Evolutionary conservation across 108 stramenopile genomes (phyloP), one percentile per base, ranked within the genome.

Genomic region (Nitzschia putrida): DNA sequence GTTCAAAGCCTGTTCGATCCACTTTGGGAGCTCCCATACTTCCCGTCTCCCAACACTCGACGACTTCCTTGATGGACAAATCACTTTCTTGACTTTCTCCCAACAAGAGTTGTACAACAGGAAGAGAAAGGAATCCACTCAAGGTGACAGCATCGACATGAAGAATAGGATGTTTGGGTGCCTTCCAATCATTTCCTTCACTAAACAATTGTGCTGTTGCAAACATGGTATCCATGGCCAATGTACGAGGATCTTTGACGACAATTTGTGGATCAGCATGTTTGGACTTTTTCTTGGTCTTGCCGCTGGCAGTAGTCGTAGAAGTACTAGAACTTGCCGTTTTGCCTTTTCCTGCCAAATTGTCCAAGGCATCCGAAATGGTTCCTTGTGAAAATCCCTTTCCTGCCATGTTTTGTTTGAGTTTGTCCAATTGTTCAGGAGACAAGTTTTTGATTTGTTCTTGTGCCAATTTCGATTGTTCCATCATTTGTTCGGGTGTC

Each of bases 31-130:
- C 81, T 25, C 88, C 88, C 58, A 83, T 66, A 7, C 79, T 73
- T 51, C 88, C 88, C 34, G 85, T 77, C 8, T 73, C 73, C 88
- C 88, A 89, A 44, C 88, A 89, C 59, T 89, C 88, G 16, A 60
- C 74, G 37, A 89, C 69, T 60, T 89, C 88, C 23, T 53, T 20
- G 38, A 66, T 71, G 5, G 76, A 73, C 12, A 89, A 68, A 66
- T 89, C 88, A 18, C 47, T 18, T 12, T 81, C 76, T 18, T 87
- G 82, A 7, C 78, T 57, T 23, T 76, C 73, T 60, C 88, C 88
- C 16, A 73, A 71, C 6, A 89, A 65, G 5, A 81, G 47, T 57
- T 78, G 68, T 25, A 89, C 77, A 11, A 84, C 77, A 38, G 88
- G 88, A 20, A 89, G 56, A 16, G 84, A 76, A 8, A 80, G 57